Conservation (phyloP, 2,329 filamentous ascomycete species). For the Aspergillus sp. region DNA sequence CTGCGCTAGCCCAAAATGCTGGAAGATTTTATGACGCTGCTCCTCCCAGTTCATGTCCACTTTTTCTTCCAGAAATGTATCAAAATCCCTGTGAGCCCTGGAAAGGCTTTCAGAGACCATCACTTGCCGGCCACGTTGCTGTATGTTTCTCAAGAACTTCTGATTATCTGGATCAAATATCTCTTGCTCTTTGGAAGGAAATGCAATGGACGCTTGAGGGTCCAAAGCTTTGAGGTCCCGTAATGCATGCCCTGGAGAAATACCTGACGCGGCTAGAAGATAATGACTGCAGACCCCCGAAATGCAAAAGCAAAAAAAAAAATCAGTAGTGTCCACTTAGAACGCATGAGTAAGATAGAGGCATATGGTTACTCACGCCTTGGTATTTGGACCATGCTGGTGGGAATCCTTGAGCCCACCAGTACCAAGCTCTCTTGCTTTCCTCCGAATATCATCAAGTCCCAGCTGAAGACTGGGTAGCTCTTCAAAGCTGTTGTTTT, state of each 20-base stretch:
- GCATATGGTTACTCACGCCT: slow-evolving; percentile 45
- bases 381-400: slow-evolving; percentile 40
- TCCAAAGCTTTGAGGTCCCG: slow-evolving; percentile 80
- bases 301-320: too few relatives aligned
- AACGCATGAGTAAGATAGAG: background rate
- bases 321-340: background rate
- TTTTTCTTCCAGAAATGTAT: slow-evolving; percentile 89
- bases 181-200: slow-evolving; percentile 30
- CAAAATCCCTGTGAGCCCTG: slow-evolving; percentile 85
- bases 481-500: slow-evolving; percentile 58
- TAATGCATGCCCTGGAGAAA: slow-evolving; percentile 79
- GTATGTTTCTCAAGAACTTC: slow-evolving; percentile 77
- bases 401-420: slow-evolving; percentile 48
- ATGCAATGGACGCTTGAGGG: slow-evolving; percentile 56
- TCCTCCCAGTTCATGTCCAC: slow-evolving; percentile 94
- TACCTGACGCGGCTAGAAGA: slow-evolving; percentile 85
- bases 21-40: slow-evolving; percentile 87
- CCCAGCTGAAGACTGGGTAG: slow-evolving; percentile 87
- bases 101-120: slow-evolving; percentile 91
- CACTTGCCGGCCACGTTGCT: slow-evolving; percentile 83
- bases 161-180: slow-evolving; percentile 52
- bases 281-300: slow-evolving; percentile 62
- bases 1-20: slow-evolving; percentile 80
- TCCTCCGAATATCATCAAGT: slow-evolving; percentile 75
- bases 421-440: slow-evolving; percentile 72